Percentiles rank a stretch among this genome's conserved stretches.
Conservation (phyloP, 352 stramenopile species). For the Achlya hypogyna region DNA sequence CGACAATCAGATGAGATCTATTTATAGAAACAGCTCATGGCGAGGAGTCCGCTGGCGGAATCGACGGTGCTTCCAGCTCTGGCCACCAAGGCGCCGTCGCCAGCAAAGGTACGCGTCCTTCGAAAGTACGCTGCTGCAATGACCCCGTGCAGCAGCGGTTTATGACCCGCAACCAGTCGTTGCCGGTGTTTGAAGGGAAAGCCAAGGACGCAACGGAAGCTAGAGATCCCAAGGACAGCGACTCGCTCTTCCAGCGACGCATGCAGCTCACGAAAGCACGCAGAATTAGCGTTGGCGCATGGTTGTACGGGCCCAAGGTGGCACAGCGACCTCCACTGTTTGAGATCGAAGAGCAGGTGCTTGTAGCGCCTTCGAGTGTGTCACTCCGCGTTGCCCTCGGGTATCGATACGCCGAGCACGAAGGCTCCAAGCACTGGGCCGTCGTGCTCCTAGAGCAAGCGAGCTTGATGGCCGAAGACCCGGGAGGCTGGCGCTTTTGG, state of each 20-base stretch:
- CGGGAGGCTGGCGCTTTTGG: conserved; percentile 9
- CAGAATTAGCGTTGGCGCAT: neutral
- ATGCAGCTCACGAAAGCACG: neutral
- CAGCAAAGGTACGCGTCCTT: neutral
- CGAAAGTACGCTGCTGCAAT: neutral
- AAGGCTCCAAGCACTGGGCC: neutral
- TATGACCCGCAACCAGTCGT: too few species aligned
- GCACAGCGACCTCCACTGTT: conserved; percentile 6
- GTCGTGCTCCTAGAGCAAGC: conserved; percentile 13
- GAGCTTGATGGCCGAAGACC: conserved; percentile 12
- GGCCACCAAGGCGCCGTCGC: too few species aligned
- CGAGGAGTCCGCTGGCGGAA: too few species aligned
- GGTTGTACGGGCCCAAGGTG: neutral
- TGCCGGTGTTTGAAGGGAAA: neutral
- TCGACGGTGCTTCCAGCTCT: too few species aligned
- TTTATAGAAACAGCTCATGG: too few species aligned
- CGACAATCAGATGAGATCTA: too few species aligned
- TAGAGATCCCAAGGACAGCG: neutral
- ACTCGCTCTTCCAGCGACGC: neutral
- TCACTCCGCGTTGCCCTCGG: neutral
- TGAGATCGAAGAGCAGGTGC: conserved; percentile 11
- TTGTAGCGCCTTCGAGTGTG: neutral
- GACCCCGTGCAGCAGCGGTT: neutral
- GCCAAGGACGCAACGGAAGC: neutral
- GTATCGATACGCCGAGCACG: conserved; percentile 1